phyloP scores from a whole-genome alignment of 768 basidiomycete species.

The Paxillus ammoniavirescens region DNA sequence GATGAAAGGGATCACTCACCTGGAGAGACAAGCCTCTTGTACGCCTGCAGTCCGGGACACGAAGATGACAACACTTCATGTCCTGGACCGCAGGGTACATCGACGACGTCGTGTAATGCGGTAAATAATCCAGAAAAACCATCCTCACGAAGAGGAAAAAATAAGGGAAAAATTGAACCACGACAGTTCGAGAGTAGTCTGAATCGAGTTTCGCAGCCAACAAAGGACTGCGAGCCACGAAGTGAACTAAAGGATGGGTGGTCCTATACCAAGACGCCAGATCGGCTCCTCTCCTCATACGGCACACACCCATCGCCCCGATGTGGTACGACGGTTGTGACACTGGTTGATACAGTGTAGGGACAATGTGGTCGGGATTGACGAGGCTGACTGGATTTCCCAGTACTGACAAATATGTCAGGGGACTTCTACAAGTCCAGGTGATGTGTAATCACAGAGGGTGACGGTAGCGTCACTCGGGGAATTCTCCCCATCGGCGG shows the following conservation, averaged over 20 bases:
- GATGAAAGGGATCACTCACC: no score
- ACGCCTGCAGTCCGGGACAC: not conserved
- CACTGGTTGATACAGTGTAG: slow-evolving; percentile 9
- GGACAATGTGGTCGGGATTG: slow-evolving; percentile 3
- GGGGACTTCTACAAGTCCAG: no score
- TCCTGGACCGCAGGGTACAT: not conserved
- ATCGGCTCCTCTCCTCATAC: slow-evolving; percentile 17
- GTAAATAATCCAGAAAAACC: not conserved
- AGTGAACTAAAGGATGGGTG: slow-evolving; percentile 27
- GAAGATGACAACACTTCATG: not conserved
- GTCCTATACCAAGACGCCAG: not conserved
- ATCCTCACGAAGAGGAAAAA: slow-evolving; percentile 16
- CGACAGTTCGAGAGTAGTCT: slow-evolving; percentile 33
- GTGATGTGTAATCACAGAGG: not conserved
- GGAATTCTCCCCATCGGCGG: not conserved
- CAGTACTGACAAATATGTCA: no score
- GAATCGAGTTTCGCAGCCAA: slow-evolving; percentile 30
- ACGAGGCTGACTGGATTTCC: not conserved
- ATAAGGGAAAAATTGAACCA: slow-evolving; percentile 1
- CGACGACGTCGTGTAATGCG: not conserved
- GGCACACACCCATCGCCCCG: not conserved
- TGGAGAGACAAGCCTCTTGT: no score
- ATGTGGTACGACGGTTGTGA: slow-evolving; percentile 1
- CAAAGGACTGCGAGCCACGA: slow-evolving; percentile 21
- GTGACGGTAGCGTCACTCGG: slow-evolving; percentile 4